Base-by-base conservation (phyloP, 352 stramenopile species). In the Phytophthora sp. region DNA sequence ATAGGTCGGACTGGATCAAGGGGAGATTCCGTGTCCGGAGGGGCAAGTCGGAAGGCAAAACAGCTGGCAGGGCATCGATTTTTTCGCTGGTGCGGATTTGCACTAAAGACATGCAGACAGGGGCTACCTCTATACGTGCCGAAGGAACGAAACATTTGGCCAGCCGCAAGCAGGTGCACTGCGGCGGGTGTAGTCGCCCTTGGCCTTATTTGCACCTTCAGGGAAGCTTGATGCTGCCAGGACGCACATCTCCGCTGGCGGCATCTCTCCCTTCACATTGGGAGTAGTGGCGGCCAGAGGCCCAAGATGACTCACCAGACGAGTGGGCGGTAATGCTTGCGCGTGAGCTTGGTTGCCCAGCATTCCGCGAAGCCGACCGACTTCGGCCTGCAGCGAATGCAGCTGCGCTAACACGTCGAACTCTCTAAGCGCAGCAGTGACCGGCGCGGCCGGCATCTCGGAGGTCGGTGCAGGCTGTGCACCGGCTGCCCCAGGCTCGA, bases 21-120 rank as follows among this genome's bases (percentile, higher is more conserved):
- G 4, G 29, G 29, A 33, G n/a, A n/a, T n/a, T 33, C 29, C 29
- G 9, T 4, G 29, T 33, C 29, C 29, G 29, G 29, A 33, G 29
- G 29, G 29, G 29, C 9, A 9, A 9, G 9, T 9, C 29, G 29
- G 9, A 9, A 33, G 33, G 11, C n/a, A 44, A 44, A 44, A 44
- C 36, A 44, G 36, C 15, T 44, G 36, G 15, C 16, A 4, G 16
- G 4, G 36, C 36, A 44, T 13, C 21, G 13, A 21, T 11, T 66
- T 66, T 13, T 38, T 38, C 57, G 1, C 24, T n/a, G n/a, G n/a
- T n/a, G n/a, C n/a, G n/a, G n/a, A n/a, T n/a, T n/a, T n/a, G n/a
- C 3, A 63, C 57, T 55, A 68, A 72, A 7, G 33, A 31, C 35
- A 64, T 64, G 57, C 13, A 52, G 42, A 64, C 0, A 57, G 1